Evolutionary conservation across 805 yeast genomes (phyloP).

Genomic region (Spathaspora sp.): DNA sequence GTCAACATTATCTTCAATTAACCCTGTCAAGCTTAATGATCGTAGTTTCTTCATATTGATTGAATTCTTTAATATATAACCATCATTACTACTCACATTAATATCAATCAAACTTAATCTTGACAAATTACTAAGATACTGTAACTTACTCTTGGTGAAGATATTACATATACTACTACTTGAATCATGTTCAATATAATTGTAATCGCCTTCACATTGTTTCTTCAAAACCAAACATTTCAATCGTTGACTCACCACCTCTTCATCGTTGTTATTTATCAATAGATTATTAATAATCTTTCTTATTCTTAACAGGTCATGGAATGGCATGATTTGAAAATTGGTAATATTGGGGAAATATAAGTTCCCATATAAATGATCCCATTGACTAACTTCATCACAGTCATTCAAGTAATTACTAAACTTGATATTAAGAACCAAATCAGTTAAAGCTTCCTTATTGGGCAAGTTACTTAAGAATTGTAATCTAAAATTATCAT

Average conservation of each 20-base stretch:
- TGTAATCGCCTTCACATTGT: slow-evolving; percentile 10
- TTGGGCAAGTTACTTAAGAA: slow-evolving; percentile 29
- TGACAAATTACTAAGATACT: slow-evolving; percentile 13
- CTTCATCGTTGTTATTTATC: slow-evolving; percentile 5
- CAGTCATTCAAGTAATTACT: slow-evolving; percentile 12
- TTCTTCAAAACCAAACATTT: slow-evolving; percentile 17
- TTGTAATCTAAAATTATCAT: slow-evolving; percentile 25
- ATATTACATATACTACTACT: slow-evolving; percentile 2
- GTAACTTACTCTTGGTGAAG: slow-evolving; percentile 10
- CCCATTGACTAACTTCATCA: slow-evolving; percentile 8
- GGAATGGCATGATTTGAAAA: slow-evolving; percentile 35
- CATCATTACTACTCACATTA: slow-evolving; percentile 21
- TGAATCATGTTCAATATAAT: background rate
- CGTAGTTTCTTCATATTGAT: slow-evolving; percentile 18
- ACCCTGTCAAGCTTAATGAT: slow-evolving; percentile 27
- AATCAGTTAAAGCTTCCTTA: slow-evolving; percentile 16
- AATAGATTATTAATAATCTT: slow-evolving; percentile 16
- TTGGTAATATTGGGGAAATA: slow-evolving; percentile 24
- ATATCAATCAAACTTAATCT: slow-evolving; percentile 21
- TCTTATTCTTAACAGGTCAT: slow-evolving; percentile 21
- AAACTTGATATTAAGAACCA: slow-evolving; percentile 29
- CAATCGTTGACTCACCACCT: slow-evolving; percentile 10
- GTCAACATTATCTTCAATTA: slow-evolving; percentile 26
- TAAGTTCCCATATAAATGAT: slow-evolving; percentile 2
- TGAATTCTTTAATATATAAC: slow-evolving; percentile 11